Percentiles rank a stretch among this genome's conserved stretches.
These are phyloP conservation scores for Amauroascus niger DNA, from an alignment of 2,329 filamentous ascomycete genomes.

Conservation along the genomic window DNA sequence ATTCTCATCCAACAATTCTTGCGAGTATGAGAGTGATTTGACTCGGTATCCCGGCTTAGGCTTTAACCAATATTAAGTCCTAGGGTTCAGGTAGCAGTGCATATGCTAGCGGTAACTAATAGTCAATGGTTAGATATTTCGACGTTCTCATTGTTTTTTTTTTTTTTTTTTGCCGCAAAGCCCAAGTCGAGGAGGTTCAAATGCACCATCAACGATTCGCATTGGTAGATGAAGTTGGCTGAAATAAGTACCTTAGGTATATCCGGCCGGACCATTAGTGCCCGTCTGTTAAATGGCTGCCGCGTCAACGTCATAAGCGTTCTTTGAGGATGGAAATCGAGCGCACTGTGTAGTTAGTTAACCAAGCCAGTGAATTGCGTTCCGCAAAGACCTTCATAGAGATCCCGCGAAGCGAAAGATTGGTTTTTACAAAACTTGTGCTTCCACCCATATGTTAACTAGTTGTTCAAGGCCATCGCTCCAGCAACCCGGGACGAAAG, in stretches of 20 bases:
- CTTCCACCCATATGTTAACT: no score
- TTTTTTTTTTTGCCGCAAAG: background rate
- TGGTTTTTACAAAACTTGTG: no score
- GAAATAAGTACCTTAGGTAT: no score
- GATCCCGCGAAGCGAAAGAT: no score
- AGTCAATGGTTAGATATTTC: no score
- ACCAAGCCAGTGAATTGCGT: no score
- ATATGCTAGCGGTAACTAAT: background rate
- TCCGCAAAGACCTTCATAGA: no score
- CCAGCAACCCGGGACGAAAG: background rate
- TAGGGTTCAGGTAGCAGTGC: slow-evolving; percentile 5
- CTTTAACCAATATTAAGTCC: background rate
- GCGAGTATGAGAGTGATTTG: background rate
- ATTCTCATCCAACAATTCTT: background rate
- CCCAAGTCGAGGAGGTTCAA: background rate
- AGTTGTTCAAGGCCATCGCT: background rate
- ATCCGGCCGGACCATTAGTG: background rate
- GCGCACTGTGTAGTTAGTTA: background rate
- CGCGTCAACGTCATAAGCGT: background rate
- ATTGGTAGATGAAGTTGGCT: background rate
- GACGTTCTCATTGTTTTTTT: no score
- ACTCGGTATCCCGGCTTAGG: background rate
- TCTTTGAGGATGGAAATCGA: background rate
- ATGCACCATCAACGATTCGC: background rate
- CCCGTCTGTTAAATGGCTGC: background rate